Evolutionary conservation across 169 alveolate species (phyloP), one percentile per base, ranked within the genome.

Genomic region (Eimeria zaria): DNA sequence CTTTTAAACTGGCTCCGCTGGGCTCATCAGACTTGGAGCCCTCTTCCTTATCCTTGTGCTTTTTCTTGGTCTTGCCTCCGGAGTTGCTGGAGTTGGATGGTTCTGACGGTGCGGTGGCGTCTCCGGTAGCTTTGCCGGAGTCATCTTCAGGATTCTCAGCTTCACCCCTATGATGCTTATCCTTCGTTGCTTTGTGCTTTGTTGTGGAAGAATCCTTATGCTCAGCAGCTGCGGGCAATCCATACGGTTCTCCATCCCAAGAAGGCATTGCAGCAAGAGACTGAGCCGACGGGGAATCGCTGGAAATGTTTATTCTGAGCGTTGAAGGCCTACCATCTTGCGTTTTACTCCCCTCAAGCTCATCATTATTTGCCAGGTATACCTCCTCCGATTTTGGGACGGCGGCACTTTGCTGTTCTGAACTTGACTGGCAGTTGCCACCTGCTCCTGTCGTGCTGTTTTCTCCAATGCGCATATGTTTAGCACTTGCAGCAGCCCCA

Each of bases 31-130:
- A 24, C 24, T 33, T 58, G 6, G 69, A 73, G 4, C 48, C 89
- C 53, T 39, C 67, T 64, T 30, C 81, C 78, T 90, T 90, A 30
- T 74, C 78, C 78, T 90, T 90, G 33, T 73, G 67, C 89, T 58
- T 90, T 39, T 69, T 71, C 64, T 87, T 87, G 58, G 78, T 24
- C 81, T 58, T 87, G 16, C 33, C 80, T 41, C 41, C 83, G 33
- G 93, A 62, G n/a, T 44, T 41, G 44, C 64, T 62, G 9, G 33
- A 9, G 55, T 55, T 60, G 22, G 81, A 12, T n/a, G 36, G 60
- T 20, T 39, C 93, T 87, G 83, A 22, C 27, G 7, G 78, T 33
- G 74, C 53, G 48, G n/a, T 30, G 53, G 73, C 30, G 44, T 27
- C 12, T n/a, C 67, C 67, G 55, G 33, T 30, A 51, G 89, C 62